Conservation (phyloP, 208 protist species). For the Novymonas esmeraldas region DNA sequence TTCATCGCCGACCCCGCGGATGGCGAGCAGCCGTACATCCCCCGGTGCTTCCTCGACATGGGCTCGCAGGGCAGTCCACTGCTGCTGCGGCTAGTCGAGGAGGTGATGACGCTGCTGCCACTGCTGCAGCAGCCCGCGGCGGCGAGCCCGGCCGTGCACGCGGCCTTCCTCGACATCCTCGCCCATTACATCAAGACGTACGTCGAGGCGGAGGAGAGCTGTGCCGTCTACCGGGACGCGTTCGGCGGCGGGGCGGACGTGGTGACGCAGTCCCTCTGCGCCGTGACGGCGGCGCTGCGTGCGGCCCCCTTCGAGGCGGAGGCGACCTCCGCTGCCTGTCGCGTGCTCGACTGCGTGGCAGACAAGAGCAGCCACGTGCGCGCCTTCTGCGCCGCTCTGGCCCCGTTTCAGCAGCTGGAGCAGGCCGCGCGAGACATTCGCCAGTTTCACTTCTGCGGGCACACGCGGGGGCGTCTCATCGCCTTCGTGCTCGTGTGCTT, state of each 20-base stretch:
- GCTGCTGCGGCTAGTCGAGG: constrained; percentile 36
- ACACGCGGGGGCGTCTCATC: constrained; percentile 48
- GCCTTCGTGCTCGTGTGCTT: constrained; percentile 48
- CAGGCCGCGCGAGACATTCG: constrained; percentile 24
- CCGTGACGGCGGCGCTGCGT: constrained; percentile 25
- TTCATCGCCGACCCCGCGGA: constrained; percentile 75
- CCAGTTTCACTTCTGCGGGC: constrained; percentile 30
- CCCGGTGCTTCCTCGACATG: constrained; percentile 61
- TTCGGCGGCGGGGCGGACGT: constrained; percentile 46
- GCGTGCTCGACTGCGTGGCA: constrained; percentile 54
- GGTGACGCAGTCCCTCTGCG: constrained; percentile 48
- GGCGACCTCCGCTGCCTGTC: constrained; percentile 42
- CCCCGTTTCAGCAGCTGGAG: constrained; percentile 18
- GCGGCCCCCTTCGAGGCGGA: constrained; percentile 65
- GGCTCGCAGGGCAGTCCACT: constrained; percentile 9
- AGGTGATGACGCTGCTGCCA: constrained; percentile 22
- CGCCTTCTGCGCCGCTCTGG: constrained; percentile 18
- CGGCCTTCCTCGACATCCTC: constrained; percentile 58
- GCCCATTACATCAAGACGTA: constrained; percentile 64
- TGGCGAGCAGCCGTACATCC: constrained; percentile 76
- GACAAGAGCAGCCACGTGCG: constrained; percentile 44
- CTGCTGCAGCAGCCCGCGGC: constrained; percentile 28
- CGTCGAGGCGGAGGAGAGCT: constrained; percentile 37
- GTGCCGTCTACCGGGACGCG: constrained; percentile 27
- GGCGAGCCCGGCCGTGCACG: constrained; percentile 62